Evolutionary conservation across 2,329 filamentous ascomycete species (phyloP), one percentile per base, ranked within the genome.

Genomic region (Stagonosporopsis cucurbitacearum): DNA sequence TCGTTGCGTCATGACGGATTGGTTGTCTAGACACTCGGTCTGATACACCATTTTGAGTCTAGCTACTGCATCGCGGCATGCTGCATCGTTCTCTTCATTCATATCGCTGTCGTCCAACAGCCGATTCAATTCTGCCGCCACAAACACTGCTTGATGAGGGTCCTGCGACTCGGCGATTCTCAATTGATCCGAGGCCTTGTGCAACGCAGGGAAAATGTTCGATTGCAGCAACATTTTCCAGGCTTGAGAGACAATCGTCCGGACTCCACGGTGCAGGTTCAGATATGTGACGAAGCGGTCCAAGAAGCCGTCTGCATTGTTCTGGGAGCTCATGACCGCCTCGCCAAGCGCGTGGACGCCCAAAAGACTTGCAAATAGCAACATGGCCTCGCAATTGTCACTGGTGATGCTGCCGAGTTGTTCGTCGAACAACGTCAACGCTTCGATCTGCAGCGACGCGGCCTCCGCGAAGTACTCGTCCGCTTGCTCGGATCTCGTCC

Each of bases 211-310:
- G 22, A 58, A 58, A 12, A 66, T 25, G 20, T 48, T 57, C 20
- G 62, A 58, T 23, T 56, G 50, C 26, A 40, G 23, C 25, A 66
- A 53, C 30, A 59, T 22, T 1, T 28, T 39, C 64, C 60, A 63
- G 12, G 60, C 57, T 46, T 55, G 46, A 25, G 43, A 42, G 6
- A 43, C 54, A n/a, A 66, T 50, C 5, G 54, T 54, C 9, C 49
- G 41, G 4, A 63, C 58, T n/a, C 62, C 64, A 7, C 62, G 58
- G 32, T 65, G 64, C 12, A 66, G 54, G 23, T 62, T 59, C 19
- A 65, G 50, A 43, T 65, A 63, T 19, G 51, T 51, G 26, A 62
- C 48, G n/a, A 63, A 65, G 7, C 51, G 43, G 46, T 66, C 57
- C 30, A 66, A 33, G 17, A 65, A 62, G 12, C 47, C 54, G 26